Conservation (phyloP, 345 rosid genomes). For the Eucalyptus cladocalyx region DNA sequence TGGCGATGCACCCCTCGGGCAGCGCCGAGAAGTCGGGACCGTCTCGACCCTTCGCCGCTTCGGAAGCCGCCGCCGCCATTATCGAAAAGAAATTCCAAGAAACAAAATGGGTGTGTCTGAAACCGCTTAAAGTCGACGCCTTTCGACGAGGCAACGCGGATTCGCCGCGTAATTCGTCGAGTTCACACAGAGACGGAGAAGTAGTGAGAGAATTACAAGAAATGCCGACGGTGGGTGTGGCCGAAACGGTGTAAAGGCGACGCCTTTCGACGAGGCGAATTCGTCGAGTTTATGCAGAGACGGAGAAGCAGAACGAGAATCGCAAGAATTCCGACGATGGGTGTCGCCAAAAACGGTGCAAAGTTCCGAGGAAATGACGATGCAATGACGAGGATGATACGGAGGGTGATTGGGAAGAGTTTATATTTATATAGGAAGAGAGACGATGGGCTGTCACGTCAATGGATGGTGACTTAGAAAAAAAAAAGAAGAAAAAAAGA, state of each 20-base stretch:
- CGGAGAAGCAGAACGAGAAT: not conserved
- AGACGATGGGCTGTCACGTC: too few species aligned
- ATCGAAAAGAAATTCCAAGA: not conserved
- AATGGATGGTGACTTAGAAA: too few species aligned
- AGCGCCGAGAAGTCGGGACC: not conserved
- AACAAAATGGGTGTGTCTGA: not conserved
- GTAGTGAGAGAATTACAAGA: fast-evolving
- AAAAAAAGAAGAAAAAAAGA: fast-evolving
- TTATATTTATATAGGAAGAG: too few species aligned
- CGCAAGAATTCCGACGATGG: not conserved
- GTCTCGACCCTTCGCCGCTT: not conserved
- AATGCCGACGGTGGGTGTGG: fast-evolving
- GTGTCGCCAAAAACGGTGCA: not conserved
- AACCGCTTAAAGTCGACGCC: not conserved
- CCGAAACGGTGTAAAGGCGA: not conserved
- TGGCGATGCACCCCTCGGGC: constrained; percentile 1
- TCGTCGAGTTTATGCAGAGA: not conserved
- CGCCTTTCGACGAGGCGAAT: not conserved
- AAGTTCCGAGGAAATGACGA: too few species aligned
- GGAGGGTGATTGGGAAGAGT: fast-evolving
- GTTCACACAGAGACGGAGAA: not conserved
- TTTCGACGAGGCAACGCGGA: too few species aligned
- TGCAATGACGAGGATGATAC: fast-evolving
- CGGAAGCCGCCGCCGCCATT: not conserved
- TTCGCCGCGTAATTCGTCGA: not conserved